Evolutionary conservation across 1,284 basidiomycete genomes (phyloP).

Genomic region (Singerocomus inundabilis): DNA sequence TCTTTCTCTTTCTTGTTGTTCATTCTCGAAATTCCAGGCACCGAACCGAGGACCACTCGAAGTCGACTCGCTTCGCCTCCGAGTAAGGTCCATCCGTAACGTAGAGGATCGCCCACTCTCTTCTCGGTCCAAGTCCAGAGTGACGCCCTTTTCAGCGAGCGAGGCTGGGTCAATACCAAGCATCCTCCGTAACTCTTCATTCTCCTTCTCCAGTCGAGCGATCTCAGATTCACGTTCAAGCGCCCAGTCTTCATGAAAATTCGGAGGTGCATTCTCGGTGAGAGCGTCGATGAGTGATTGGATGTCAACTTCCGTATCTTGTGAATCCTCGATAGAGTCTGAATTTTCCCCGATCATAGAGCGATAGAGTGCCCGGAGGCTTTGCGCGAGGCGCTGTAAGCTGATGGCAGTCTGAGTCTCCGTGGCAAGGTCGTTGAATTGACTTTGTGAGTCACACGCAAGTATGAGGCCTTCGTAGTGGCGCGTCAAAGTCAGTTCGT

Average conservation of each 20-base stretch:
- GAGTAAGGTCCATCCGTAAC: slow-evolving; percentile 20
- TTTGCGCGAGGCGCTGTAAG: slow-evolving; percentile 69
- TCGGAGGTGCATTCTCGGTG: slow-evolving; percentile 25
- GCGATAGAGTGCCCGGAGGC: slow-evolving; percentile 71
- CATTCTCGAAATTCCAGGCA: slow-evolving; percentile 30
- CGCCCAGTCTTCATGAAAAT: slow-evolving; percentile 64
- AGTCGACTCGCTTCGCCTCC: slow-evolving; percentile 30
- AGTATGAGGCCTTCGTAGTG: slow-evolving; percentile 91
- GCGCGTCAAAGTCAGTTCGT: slow-evolving; percentile 84
- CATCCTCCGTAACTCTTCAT: slow-evolving; percentile 69
- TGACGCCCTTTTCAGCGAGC: slow-evolving; percentile 50
- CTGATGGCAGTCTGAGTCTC: slow-evolving; percentile 53
- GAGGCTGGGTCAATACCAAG: slow-evolving; percentile 67
- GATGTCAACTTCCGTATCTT: slow-evolving; percentile 36
- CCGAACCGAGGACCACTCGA: slow-evolving; percentile 25
- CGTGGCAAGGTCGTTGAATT: slow-evolving; percentile 58
- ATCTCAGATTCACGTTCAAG: slow-evolving; percentile 84
- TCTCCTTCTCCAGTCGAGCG: slow-evolving; percentile 75
- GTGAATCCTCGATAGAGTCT: slow-evolving; percentile 26
- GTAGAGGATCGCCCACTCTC: slow-evolving; percentile 24
- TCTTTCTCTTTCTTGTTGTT: slow-evolving; percentile 23
- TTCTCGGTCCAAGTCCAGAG: slow-evolving; percentile 43
- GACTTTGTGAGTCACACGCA: slow-evolving; percentile 63
- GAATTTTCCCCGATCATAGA: slow-evolving; percentile 69
- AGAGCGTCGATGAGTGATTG: slow-evolving; percentile 43